Percentiles rank a stretch among this genome's conserved stretches.
Evolutionary conservation across 2,329 filamentous ascomycete species (phyloP).

Genomic region (Coniochaeta hoffmannii): DNA sequence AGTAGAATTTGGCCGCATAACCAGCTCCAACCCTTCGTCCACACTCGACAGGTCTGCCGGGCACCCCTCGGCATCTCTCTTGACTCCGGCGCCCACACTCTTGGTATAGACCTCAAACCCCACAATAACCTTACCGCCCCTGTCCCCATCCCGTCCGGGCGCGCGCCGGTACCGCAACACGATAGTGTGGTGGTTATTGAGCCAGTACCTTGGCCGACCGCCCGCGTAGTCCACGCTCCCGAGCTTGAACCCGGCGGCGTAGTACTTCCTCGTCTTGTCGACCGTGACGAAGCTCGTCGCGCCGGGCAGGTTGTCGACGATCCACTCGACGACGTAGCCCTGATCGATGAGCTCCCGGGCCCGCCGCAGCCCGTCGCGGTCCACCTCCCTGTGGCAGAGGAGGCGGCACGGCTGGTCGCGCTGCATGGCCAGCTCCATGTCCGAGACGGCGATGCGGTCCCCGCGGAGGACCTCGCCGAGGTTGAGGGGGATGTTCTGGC

Average conservation of each 20-base stretch:
- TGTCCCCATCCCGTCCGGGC: constrained; percentile 58
- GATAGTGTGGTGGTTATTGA: constrained; percentile 85
- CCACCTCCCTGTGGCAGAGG: constrained; percentile 63
- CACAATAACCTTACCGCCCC: constrained; percentile 72
- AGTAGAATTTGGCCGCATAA: constrained; percentile 56
- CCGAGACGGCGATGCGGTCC: constrained; percentile 77
- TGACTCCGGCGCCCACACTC: constrained; percentile 58
- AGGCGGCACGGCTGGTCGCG: constrained; percentile 65
- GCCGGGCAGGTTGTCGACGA: constrained; percentile 83
- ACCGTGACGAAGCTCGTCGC: constrained; percentile 84
- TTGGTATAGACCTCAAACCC: constrained; percentile 89
- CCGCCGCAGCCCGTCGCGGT: constrained; percentile 55
- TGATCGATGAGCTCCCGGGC: constrained; percentile 67
- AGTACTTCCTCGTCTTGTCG: constrained; percentile 80
- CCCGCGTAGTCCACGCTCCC: constrained; percentile 65
- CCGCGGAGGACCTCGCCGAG: constrained; percentile 82
- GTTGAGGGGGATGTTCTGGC: constrained; percentile 73
- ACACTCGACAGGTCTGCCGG: constrained; percentile 58
- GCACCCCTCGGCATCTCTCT: constrained; percentile 58
- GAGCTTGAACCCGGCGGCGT: constrained; percentile 83
- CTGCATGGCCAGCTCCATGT: constrained; percentile 73
- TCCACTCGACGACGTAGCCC: constrained; percentile 87
- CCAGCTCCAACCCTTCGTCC: constrained; percentile 60
- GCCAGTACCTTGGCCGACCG: constrained; percentile 56
- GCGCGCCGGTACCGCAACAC: constrained; percentile 72